These are phyloP conservation scores for Eremochloa ophiuroides DNA, from an alignment of 176 grass and related monocot species.

Conservation along the genomic window DNA sequence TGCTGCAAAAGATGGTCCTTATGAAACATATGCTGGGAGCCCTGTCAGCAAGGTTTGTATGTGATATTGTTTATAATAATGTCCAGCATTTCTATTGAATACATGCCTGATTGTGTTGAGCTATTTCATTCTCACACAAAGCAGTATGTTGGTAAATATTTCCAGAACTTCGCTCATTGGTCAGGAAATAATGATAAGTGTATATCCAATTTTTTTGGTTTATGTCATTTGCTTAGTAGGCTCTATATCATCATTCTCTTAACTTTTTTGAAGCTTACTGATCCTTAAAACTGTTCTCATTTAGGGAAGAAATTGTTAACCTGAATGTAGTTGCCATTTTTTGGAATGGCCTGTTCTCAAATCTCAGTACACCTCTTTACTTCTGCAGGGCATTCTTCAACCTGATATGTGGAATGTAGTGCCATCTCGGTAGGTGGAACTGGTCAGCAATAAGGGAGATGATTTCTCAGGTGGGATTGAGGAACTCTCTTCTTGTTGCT, in stretches of 20 bases:
- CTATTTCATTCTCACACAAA: background rate
- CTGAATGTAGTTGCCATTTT: no score
- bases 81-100: background rate
- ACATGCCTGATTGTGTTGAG: background rate
- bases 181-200: background rate
- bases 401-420: constrained; percentile 90
- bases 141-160: background rate
- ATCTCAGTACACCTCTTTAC: no score
- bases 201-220: background rate
- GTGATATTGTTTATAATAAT: background rate
- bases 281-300: background rate
- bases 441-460: constrained; percentile 60
- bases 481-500: constrained; percentile 97
- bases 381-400: constrained; percentile 97
- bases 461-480: constrained; percentile 70
- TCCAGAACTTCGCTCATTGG: background rate
- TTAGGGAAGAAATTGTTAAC: no score
- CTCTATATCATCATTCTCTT: background rate
- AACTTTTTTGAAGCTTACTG: background rate
- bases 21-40: constrained; percentile 86
- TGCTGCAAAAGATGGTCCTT: constrained; percentile 77
- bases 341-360: no score
- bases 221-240: background rate
- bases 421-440: constrained; percentile 76
- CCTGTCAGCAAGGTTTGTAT: constrained; percentile 81